These are phyloP conservation scores for Trichoderma atroviride DNA, from an alignment of 2,329 filamentous ascomycete genomes.

Conservation along the genomic window DNA sequence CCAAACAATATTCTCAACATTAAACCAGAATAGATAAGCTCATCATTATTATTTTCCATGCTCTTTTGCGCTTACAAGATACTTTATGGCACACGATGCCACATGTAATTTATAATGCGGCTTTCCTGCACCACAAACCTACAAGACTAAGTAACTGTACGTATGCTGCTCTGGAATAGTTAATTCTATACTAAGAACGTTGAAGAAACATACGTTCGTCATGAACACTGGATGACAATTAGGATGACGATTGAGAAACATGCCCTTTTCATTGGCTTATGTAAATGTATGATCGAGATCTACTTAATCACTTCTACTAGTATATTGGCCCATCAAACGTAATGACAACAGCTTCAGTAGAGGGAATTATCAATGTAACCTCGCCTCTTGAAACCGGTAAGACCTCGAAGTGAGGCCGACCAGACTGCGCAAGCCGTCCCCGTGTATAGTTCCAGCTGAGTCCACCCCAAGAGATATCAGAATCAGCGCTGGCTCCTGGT, in stretches of 20 bases:
- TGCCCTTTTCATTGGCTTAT: neutral
- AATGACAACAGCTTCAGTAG: slow-evolving; percentile 6
- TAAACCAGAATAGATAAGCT: neutral
- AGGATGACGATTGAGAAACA: neutral
- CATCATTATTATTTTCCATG: neutral
- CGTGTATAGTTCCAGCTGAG: slow-evolving; percentile 14
- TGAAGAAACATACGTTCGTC: no score
- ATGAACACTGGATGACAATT: no score
- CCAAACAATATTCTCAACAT: neutral
- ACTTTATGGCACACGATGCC: neutral
- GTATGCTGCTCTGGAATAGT: neutral
- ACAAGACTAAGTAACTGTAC: neutral
- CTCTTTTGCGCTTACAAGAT: neutral
- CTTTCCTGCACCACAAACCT: neutral
- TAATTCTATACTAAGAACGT: neutral
- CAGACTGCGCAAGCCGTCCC: slow-evolving; percentile 5
- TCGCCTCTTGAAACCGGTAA: neutral
- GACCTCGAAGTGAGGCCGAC: neutral
- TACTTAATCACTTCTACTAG: neutral
- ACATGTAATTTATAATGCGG: neutral
- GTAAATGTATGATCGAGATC: neutral
- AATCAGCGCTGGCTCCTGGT: slow-evolving; percentile 5
- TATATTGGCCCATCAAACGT: neutral
- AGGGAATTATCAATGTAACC: neutral
- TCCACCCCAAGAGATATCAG: slow-evolving; percentile 8